Evolutionary conservation across 306 rosid species (phyloP), one percentile per base, ranked within the genome.

Genomic region (Casuarina cunninghamiana): DNA sequence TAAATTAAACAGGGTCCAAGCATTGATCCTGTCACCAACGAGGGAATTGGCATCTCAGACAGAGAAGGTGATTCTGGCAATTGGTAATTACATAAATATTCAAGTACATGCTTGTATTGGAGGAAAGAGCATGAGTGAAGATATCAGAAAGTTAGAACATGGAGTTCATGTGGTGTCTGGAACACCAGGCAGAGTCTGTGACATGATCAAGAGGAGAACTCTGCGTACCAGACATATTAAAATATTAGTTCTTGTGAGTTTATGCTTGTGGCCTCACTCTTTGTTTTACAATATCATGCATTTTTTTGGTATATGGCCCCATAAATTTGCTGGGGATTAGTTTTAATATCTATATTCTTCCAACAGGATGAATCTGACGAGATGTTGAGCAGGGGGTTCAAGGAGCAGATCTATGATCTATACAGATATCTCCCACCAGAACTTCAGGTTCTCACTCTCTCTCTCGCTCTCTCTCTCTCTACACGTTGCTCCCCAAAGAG

Each of bases 101-200:
- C 97, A 93, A 89, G 97, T 91, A 2, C 99, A 96, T 82, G 71
- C 98, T 17, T 96, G 99, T 77, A 63, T 96, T 84, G 99, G 99
- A 58, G 98, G 99, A 57, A 93, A 91, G 86, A 96, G 99, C 65
- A 97, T 96, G 17, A 96, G 98, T 26, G 98, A 96, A 81, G 99
- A 96, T 80, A 96, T 96, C 21, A 84, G 99, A 80, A 91, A 96
- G 86, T 91, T 96, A 3, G 99, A 96, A 84, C 77, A 91, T 75
- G 99, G 99, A 75, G 99, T 96, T 80, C 99, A 96, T 73, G 96
- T 93, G 57, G 99, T 96, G 51, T 96, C 99, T 67, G 99, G 99
- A 81, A 96, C 99, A 75, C 99, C 99, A 58, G 99, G 99, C 3
- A 88, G 99, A 77, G 99, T 93, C 17, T 93, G 97, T 81, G 99